Evolutionary conservation across 129 eudicot species (phyloP).

Genomic region (Chrysanthemum seticuspe): DNA sequence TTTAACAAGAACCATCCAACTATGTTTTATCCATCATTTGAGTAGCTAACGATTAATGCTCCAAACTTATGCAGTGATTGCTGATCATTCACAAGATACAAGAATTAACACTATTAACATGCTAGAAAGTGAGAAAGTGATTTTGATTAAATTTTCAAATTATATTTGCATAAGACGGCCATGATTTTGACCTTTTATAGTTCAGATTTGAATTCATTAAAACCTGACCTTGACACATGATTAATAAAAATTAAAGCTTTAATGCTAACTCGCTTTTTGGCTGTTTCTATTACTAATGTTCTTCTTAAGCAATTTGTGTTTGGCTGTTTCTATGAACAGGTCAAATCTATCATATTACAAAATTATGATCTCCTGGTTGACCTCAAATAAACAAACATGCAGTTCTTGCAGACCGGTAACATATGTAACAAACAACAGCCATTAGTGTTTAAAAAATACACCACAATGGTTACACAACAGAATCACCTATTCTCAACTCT

Average conservation of each 20-base stretch:
- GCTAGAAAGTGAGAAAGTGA: not conserved
- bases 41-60: too few relatives aligned
- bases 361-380: not conserved
- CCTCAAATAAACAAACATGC: conserved; percentile 17
- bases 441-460: too few relatives aligned
- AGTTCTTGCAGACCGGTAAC: conserved; percentile 10
- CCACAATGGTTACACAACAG: too few relatives aligned
- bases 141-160: not conserved
- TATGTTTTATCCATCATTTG: too few relatives aligned
- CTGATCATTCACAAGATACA: not conserved
- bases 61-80: too few relatives aligned
- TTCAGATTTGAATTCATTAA: not conserved
- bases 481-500: too few relatives aligned
- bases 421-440: not conserved
- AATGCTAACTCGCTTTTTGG: not conserved
- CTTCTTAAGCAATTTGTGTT: not conserved
- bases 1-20: not conserved
- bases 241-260: conserved; percentile 9
- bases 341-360: not conserved
- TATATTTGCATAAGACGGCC: not conserved
- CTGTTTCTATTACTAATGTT: not conserved
- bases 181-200: not conserved
- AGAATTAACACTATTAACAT: not conserved
- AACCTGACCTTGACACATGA: not conserved
- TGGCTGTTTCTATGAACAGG: not conserved